Percentiles rank a stretch among this genome's conserved stretches.
These are phyloP conservation scores for Colletotrichum plurivorum DNA, from an alignment of 2,329 filamentous ascomycete genomes.

Conservation along the genomic window DNA sequence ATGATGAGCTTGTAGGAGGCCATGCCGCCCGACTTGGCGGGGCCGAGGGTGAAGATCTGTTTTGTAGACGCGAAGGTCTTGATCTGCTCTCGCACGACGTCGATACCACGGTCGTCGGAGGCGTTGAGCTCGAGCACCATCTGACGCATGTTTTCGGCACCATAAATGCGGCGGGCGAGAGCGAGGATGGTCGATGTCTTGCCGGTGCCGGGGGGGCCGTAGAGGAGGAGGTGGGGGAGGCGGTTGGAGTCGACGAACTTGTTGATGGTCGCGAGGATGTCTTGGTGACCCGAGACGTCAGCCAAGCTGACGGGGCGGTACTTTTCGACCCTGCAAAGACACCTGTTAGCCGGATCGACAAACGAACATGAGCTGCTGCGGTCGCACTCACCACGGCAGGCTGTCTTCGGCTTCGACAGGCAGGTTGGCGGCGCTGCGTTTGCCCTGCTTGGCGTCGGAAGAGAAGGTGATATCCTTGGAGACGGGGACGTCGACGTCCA, in stretches of 20 bases:
- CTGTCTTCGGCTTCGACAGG: constrained; percentile 95
- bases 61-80: constrained; percentile 99
- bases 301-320: constrained; percentile 90
- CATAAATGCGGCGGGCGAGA: constrained; percentile 93
- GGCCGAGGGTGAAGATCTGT: constrained; percentile 88
- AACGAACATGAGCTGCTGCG: background rate
- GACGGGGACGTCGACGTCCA: constrained; percentile 70
- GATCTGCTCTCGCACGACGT: constrained; percentile 98
- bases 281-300: constrained; percentile 96
- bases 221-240: constrained; percentile 94
- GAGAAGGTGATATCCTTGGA: constrained; percentile 75
- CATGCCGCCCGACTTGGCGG: constrained; percentile 65
- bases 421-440: constrained; percentile 91
- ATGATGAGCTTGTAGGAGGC: constrained; percentile 96
- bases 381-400: constrained; percentile 82
- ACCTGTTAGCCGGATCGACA: background rate
- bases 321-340: constrained; percentile 85
- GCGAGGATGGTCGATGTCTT: constrained; percentile 98
- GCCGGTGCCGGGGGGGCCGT: constrained; percentile 95
- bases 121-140: constrained; percentile 99
- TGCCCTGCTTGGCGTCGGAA: constrained; percentile 86
- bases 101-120: constrained; percentile 96
- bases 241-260: constrained; percentile 96
- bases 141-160: constrained; percentile 91
- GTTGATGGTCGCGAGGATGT: constrained; percentile 98